Conservation (phyloP, 768 basidiomycete species). For the Leccinum broughii region DNA sequence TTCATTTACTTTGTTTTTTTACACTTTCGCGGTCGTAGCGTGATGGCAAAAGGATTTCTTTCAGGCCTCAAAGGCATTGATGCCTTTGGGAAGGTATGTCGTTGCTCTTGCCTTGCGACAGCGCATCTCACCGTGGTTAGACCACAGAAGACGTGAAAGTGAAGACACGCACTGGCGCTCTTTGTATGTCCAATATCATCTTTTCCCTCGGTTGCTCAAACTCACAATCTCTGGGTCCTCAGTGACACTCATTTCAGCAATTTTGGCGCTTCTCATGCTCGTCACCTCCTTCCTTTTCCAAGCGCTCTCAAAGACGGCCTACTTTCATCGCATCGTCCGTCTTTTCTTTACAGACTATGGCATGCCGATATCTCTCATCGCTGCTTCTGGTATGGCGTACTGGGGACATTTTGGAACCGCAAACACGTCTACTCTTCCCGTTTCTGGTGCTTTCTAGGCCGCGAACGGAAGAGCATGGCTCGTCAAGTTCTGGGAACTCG, state of each 20-base stretch:
- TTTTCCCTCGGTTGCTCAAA: background rate
- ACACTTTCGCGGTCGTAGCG: slow-evolving; percentile 15
- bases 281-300: slow-evolving; percentile 74
- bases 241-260: slow-evolving; percentile 92
- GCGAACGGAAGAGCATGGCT: slow-evolving; percentile 78
- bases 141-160: slow-evolving; percentile 99
- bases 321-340: slow-evolving; percentile 74
- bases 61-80: slow-evolving; percentile 86
- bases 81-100: slow-evolving; percentile 95
- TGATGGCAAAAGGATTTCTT: slow-evolving; percentile 80
- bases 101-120: slow-evolving; percentile 1
- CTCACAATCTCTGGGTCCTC: slow-evolving; percentile 10
- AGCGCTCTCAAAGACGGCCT: slow-evolving; percentile 55
- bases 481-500: slow-evolving; percentile 85
- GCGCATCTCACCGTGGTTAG: slow-evolving; percentile 42
- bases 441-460: slow-evolving; percentile 66
- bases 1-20: slow-evolving; percentile 11
- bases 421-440: slow-evolving; percentile 66
- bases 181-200: slow-evolving; percentile 55
- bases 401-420: slow-evolving; percentile 76
- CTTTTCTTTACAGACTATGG: slow-evolving; percentile 85
- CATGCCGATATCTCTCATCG: slow-evolving; percentile 85
- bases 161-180: slow-evolving; percentile 91
- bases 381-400: slow-evolving; percentile 75
- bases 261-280: slow-evolving; percentile 78